phyloP scores from a whole-genome alignment of 768 basidiomycete genomes.

The Lactarius pseudohatsudake region DNA sequence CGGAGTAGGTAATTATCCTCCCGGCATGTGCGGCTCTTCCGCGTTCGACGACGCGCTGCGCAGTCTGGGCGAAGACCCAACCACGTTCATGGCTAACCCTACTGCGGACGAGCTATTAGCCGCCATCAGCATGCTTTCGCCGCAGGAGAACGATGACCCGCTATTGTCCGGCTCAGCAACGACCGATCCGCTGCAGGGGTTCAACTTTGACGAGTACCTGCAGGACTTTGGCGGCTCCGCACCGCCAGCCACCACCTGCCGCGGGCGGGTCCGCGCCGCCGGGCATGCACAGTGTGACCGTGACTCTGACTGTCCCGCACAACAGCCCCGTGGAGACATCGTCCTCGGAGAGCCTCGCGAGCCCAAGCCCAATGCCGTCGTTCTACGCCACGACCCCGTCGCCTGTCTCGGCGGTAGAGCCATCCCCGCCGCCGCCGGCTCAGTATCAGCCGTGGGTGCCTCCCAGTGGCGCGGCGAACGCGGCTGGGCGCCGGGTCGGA shows the following conservation, averaged over 20 bases:
- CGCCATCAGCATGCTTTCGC: constrained; percentile 1
- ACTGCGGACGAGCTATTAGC: constrained; percentile 12
- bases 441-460: constrained; percentile 6
- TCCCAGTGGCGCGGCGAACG: constrained; percentile 19
- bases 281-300: background rate
- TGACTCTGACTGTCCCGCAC: background rate
- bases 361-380: constrained; percentile 1
- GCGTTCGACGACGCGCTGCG: constrained; percentile 5
- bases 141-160: background rate
- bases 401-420: background rate
- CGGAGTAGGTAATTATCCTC: constrained; percentile 9
- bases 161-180: background rate
- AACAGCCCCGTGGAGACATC: background rate
- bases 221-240: constrained; percentile 4
- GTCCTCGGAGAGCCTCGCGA: background rate
- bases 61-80: constrained; percentile 6
- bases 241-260: background rate
- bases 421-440: background rate
- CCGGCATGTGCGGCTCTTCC: constrained; percentile 6
- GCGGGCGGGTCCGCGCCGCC: background rate
- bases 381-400: constrained; percentile 16
- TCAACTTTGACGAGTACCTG: constrained; percentile 23
- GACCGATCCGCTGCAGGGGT: background rate
- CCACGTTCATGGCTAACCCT: constrained; percentile 13
- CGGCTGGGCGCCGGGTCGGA: constrained; percentile 20